Conservation (phyloP, 208 protist species). For the Trypanosoma cruzi region DNA sequence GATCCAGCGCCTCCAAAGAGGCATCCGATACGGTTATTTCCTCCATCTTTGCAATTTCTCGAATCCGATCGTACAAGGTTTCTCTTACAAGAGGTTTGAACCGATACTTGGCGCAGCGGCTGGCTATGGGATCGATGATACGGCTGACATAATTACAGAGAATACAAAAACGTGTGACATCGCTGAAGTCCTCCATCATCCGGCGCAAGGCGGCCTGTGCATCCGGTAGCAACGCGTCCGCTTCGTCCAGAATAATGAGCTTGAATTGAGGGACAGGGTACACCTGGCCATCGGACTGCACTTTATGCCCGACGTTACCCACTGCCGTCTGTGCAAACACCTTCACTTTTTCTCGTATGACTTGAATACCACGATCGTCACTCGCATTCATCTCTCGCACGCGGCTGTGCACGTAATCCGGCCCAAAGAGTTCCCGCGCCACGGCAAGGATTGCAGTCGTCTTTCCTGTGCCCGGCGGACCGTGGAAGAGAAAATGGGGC, state of each 20-base stretch:
- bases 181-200: constrained; percentile 98
- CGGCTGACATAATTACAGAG: constrained; percentile 99
- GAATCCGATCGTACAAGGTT: constrained; percentile 87
- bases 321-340: constrained; percentile 95
- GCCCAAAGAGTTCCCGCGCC: constrained; percentile 97
- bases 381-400: constrained; percentile 99
- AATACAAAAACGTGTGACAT: constrained; percentile 99
- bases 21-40: constrained; percentile 67
- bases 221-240: constrained; percentile 98
- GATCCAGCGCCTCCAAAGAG: constrained; percentile 78
- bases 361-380: constrained; percentile 99
- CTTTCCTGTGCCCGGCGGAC: constrained; percentile 98
- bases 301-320: constrained; percentile 51
- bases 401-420: constrained; percentile 79
- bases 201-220: constrained; percentile 98
- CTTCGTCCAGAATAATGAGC: constrained; percentile 99
- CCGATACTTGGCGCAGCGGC: constrained; percentile 99
- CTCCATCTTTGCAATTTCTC: constrained; percentile 89
- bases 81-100: constrained; percentile 96
- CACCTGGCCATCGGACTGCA: constrained; percentile 82
- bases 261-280: constrained; percentile 97
- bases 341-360: constrained; percentile 99
- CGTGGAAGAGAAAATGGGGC: constrained; percentile 99
- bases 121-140: constrained; percentile 99
- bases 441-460: constrained; percentile 99